Conservation (phyloP, 2,329 filamentous ascomycete species). For the Colletotrichum simmondsii region DNA sequence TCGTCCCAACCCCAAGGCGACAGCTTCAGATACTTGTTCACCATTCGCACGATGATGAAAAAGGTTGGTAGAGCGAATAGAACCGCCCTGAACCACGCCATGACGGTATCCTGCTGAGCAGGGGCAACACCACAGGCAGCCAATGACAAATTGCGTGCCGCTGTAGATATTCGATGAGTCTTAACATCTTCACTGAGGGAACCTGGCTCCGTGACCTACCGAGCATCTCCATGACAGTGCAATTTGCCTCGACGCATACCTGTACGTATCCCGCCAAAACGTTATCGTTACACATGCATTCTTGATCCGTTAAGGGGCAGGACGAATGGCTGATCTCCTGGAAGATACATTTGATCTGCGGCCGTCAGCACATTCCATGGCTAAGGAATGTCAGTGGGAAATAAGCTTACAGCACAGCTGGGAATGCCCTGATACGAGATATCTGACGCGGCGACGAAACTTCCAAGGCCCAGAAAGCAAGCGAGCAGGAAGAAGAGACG, state of each 20-base stretch:
- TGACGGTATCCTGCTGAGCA: neutral
- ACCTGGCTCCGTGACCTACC: neutral
- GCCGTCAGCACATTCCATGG: neutral
- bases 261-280: constrained; percentile 12
- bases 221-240: constrained; percentile 26
- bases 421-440: constrained; percentile 6
- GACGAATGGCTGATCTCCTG: constrained; percentile 21
- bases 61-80: constrained; percentile 11
- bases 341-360: constrained; percentile 13
- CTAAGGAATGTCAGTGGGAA: neutral
- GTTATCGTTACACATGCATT: constrained; percentile 26
- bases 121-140: constrained; percentile 20
- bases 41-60: constrained; percentile 3
- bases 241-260: constrained; percentile 18
- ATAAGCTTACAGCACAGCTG: constrained; percentile 16
- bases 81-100: constrained; percentile 8
- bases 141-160: constrained; percentile 5
- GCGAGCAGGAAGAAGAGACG: constrained; percentile 15
- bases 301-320: constrained; percentile 16
- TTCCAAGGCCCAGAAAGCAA: constrained; percentile 9
- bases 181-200: neutral
- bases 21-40: constrained; percentile 27
- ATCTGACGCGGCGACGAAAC: neutral
- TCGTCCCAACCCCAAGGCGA: constrained; percentile 29
- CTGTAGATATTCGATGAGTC: neutral